Base-by-base conservation (phyloP, 176 grass and related monocot species). In the Chrysopogon serrulatus region DNA sequence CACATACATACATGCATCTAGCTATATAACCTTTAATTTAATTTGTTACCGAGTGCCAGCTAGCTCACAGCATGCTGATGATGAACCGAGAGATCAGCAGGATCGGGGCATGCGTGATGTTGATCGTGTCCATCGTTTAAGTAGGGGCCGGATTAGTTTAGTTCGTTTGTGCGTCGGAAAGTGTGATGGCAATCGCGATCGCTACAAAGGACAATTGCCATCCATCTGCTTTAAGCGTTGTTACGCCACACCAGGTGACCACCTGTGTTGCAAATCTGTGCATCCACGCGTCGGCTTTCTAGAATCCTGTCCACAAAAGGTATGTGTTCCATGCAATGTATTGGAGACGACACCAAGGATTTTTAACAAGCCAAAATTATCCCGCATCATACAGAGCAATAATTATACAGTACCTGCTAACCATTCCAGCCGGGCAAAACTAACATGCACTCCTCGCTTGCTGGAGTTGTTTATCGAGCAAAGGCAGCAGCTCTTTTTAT, bases 91-190 rank as follows among this genome's bases (percentile, higher is more conserved):
- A 23, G 17, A 37, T 34, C 30, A 27, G 70, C 77, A 69, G 82
- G 77, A 51, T 36, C 83, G 40, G 82, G 42, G 76, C 33, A 84
- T 30, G 68, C 48, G n/a, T n/a, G 31, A 27, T 57, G 34, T n/a
- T n/a, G n/a, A n/a, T 66, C 36, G 21, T 43, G 60, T 64, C 60
- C 53, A 68, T 27, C 69, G 26, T 14, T 63, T 8, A 63, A 31
- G 4, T 2, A 31, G 10, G n/a, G 28, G 57, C 18, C 7, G 49
- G 31, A 81, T 77, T 90, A 77, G 40, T 86, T 86, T 89, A 89
- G 78, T 82, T 63, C 24, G 49, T 54, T 81, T 80, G 40, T 85
- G 82, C 87, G 82, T 89, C 77, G 82, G 87, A 85, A 81, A 85
- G 87, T 26, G 65, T 31, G 27, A 2, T 33, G 57, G 15, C 45